Evolutionary conservation across 306 rosid genomes (phyloP).

Genomic region (Canavalia ensiformis): DNA sequence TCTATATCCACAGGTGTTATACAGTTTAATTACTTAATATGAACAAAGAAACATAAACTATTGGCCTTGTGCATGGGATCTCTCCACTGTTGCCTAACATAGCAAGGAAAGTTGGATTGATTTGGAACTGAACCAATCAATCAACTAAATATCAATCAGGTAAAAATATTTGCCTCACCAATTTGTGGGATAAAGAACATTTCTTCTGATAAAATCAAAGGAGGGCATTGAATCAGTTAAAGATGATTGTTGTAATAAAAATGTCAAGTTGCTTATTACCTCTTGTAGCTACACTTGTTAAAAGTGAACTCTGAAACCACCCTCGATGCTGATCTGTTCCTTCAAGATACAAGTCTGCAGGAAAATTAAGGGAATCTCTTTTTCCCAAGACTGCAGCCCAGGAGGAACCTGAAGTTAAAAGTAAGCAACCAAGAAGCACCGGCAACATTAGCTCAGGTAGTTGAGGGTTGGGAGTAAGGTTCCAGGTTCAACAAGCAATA

Average conservation of each 20-base stretch:
- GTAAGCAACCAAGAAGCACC: constrained; percentile 34
- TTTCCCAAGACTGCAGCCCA: constrained; percentile 96
- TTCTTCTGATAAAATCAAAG: neutral
- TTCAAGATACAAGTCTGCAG: constrained; percentile 97
- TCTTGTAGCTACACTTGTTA: constrained; percentile 91
- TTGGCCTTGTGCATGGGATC: constrained; percentile 18
- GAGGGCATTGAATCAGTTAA: neutral
- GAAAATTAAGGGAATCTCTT: constrained; percentile 73
- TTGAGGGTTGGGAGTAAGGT: constrained; percentile 33
- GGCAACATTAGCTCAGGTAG: constrained; percentile 31
- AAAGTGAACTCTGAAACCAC: constrained; percentile 98
- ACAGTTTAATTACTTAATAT: constrained; percentile 6
- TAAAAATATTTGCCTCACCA: neutral
- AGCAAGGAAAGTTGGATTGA: constrained; percentile 5
- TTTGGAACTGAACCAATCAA: constrained; percentile 14
- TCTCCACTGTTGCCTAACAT: neutral
- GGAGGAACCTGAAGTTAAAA: constrained; percentile 85
- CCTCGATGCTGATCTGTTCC: constrained; percentile 99
- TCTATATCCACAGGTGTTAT: neutral
- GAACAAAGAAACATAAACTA: constrained; percentile 18
- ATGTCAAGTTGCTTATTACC: constrained; percentile 56
- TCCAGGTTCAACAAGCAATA: constrained; percentile 32
- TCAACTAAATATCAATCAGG: neutral
- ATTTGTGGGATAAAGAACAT: neutral
- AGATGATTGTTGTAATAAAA: constrained; percentile 34